Base-by-base conservation (phyloP, 2,329 filamentous ascomycete species). In the Ophioceras dolichostomum region DNA sequence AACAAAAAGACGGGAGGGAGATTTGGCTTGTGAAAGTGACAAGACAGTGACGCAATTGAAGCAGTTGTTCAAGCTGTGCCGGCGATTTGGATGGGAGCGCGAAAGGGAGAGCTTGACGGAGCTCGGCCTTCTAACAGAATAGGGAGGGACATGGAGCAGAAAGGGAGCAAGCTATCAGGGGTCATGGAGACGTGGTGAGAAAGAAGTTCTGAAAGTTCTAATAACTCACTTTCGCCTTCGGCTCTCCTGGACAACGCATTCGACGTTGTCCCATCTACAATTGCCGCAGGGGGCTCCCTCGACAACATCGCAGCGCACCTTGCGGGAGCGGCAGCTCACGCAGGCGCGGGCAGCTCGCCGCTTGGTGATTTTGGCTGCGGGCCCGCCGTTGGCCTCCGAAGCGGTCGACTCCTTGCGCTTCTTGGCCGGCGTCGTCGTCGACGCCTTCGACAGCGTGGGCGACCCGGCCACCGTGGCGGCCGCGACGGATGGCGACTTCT, bases 291-390 rank as follows among this genome's bases (percentile, higher is more conserved):
- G 86, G 31, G 80, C 80, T 34, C 82, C 81, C 58, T 94, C 86
- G 41, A 91, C 86, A 39, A 94, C 87, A 63, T 95, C 88, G 64
- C 88, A 95, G 40, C 88, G 76, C 30, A 95, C 88, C 58, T 95
- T 95, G 53, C 88, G 78, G 40, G 83, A 79, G 50, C 88, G 75
- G 60, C 88, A 94, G 49, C 82, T 86, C 44, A 86, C 84, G 57
- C 88, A 95, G 14, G 88, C 88, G 49, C 89, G 83, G 9, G 87
- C 86, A n/a, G 88, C 87, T 53, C 88, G 75, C 51, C 87, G 73
- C 62, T 94, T 95, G 37, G 62, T 73, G 43, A 67, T 51, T 53
- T 76, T 76, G 41, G 60, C 54, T 9, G 53, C 44, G 26, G 41
- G 37, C 22, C 27, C 7, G 17, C 53, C 56, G 43, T 51, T 58